Evolutionary conservation across 495 filamentous ascomycete species (phyloP).

Genomic region (Amniculicola lignicola): DNA sequence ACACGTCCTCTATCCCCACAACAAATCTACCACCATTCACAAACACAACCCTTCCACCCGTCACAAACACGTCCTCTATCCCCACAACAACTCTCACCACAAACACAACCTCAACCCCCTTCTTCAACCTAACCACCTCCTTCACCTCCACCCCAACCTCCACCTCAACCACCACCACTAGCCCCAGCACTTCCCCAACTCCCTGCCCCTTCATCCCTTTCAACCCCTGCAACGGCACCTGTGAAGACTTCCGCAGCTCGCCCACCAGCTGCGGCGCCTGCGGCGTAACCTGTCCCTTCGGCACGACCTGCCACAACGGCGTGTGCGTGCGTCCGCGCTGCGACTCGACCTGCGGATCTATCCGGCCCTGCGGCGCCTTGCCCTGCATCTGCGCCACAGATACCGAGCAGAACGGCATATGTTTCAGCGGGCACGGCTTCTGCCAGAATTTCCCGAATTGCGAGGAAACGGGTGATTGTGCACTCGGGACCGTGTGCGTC

Average conservation of each 20-base stretch:
- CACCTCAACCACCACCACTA: neutral
- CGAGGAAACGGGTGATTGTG: conserved; percentile 11
- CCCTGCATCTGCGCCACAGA: conserved; percentile 27
- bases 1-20: neutral
- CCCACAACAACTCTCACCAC: conserved; percentile 10
- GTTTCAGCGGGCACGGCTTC: conserved; percentile 1
- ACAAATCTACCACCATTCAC: neutral
- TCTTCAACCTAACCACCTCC: neutral
- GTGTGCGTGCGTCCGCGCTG: conserved; percentile 20
- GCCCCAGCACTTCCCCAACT: conserved; percentile 1
- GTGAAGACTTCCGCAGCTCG: conserved; percentile 6
- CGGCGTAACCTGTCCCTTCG: conserved; percentile 8
- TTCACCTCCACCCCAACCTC: neutral
- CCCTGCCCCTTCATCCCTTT: neutral
- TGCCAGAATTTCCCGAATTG: conserved; percentile 14
- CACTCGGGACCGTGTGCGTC: conserved; percentile 14
- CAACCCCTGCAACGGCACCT: conserved; percentile 15
- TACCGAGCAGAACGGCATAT: conserved; percentile 13
- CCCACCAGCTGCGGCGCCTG: conserved; percentile 24
- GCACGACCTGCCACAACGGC: conserved; percentile 27
- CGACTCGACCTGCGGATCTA: conserved; percentile 13
- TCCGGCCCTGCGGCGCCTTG: conserved; percentile 2
- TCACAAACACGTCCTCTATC: conserved; percentile 6
- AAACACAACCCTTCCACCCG: neutral
- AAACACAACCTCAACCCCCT: conserved; percentile 1